Conservation (phyloP, 805 yeast species). For the Yarrowia sp. region DNA sequence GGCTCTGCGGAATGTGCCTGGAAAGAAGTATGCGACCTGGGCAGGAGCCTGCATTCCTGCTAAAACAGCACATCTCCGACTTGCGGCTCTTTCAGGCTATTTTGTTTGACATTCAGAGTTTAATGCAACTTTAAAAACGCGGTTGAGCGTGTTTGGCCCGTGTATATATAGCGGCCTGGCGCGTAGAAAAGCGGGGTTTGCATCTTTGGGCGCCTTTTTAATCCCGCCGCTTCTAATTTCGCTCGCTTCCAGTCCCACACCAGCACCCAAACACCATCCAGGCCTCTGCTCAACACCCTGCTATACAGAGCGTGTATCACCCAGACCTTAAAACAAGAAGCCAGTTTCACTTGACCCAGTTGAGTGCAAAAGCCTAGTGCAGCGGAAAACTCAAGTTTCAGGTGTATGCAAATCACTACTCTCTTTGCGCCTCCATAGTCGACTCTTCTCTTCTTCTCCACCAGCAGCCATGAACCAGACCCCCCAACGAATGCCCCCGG, state of each 20-base stretch:
- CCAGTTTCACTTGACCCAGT: slow-evolving; percentile 10
- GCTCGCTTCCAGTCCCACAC: background rate
- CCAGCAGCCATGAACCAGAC: background rate
- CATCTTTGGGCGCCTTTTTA: background rate
- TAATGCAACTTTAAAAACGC: slow-evolving; percentile 15
- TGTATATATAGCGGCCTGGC: background rate
- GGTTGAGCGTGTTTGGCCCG: background rate
- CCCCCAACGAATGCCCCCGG: background rate
- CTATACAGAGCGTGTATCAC: slow-evolving; percentile 6
- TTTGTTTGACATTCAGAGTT: slow-evolving; percentile 3
- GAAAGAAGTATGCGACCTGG: background rate
- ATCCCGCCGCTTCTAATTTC: too few relatives aligned
- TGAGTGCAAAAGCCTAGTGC: background rate
- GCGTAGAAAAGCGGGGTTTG: background rate
- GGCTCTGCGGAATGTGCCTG: slow-evolving; percentile 5
- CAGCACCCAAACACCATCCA: background rate
- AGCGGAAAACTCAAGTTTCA: background rate
- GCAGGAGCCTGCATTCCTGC: slow-evolving; percentile 10
- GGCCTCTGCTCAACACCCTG: background rate
- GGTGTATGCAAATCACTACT: background rate
- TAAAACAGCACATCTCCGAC: slow-evolving; percentile 17
- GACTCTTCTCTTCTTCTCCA: background rate
- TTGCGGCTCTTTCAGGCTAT: too few relatives aligned
- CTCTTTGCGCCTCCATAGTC: too few relatives aligned
- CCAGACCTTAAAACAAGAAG: slow-evolving; percentile 3